Evolutionary conservation across 2,329 filamentous ascomycete species (phyloP), one percentile per base, ranked within the genome.

Genomic region (Blastomyces percursus): DNA sequence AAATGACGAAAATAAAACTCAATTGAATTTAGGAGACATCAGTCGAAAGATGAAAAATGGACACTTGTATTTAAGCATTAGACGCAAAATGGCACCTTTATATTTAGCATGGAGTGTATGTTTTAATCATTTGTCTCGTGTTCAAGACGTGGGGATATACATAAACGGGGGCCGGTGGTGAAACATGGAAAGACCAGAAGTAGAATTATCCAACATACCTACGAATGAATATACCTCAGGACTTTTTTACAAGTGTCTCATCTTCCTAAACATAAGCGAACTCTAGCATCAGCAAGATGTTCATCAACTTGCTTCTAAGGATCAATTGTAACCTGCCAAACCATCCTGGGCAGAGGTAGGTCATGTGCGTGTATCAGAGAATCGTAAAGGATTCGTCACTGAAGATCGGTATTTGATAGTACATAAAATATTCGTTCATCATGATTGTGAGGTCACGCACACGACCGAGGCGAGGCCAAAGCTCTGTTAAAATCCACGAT

Each of bases 31-130:
- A 27, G 14, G 46, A 68, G 62, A 68, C 72, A 74, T 84, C 82
- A 84, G 81, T 77, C 77, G 82, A 84, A 84, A 84, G 82, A 84
- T 84, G 82, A 84, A 84, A 83, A 84, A 80, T 79, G 80, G 79
- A 78, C 81, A 82, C 81, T 80, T 78, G 72, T 77, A 72, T 75
- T 35, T 76, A 82, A 81, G 75, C 81, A 83, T 78, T 72, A 78
- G 78, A 73, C 73, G 63, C 61, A 8, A 8, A 71, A 71, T 67
- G 66, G 66, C 73, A 74, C 75, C 80, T 80, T 84, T 80, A 83
- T 81, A 76, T 74, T 84, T 84, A 84, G 82, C 82, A 84, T 84
- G 81, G 81, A 84, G 82, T 82, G 79, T 81, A 57, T 66, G 24
- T 65, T 65, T 62, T 66, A 64, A 68, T 67, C 62, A 64, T 64